Conservation (phyloP, 345 rosid species). For the Ceriops zippeliana region DNA sequence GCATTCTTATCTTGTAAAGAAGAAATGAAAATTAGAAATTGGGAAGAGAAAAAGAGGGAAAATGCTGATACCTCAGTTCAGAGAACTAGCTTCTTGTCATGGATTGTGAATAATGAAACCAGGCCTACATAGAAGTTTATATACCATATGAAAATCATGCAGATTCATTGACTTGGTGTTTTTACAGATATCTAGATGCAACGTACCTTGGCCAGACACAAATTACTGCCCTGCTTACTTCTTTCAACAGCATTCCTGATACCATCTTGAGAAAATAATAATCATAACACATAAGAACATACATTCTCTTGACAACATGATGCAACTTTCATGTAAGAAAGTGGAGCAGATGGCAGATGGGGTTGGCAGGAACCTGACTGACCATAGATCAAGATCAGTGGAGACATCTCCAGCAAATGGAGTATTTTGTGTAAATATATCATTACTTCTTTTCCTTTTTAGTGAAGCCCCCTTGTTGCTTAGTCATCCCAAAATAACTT, state of each 20-base stretch:
- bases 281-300: not conserved
- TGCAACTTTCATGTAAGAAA: not conserved
- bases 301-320: not conserved
- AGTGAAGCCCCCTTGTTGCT: conserved; percentile 27
- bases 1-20: no score
- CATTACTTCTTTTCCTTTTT: conserved; percentile 46
- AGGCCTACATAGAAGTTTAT: conserved; percentile 42
- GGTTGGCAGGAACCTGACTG: conserved; percentile 34
- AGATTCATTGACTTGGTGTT: conserved; percentile 5
- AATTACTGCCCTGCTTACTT: conserved; percentile 44
- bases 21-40: no score
- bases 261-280: not conserved
- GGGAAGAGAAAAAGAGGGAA: not conserved
- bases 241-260: conserved; percentile 44
- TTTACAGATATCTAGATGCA: not conserved
- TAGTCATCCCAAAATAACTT: no score
- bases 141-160: conserved; percentile 7
- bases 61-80: conserved; percentile 48
- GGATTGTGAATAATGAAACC: conserved; percentile 69
- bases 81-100: conserved; percentile 78
- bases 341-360: conserved; percentile 2
- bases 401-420: conserved; percentile 29
- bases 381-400: conserved; percentile 31
- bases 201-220: conserved; percentile 59
- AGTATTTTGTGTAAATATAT: conserved; percentile 30